Percentiles rank a stretch among this genome's conserved stretches.
These are phyloP conservation scores for Malus hybrid DNA, from an alignment of 331 rosid species.

Conservation along the genomic window DNA sequence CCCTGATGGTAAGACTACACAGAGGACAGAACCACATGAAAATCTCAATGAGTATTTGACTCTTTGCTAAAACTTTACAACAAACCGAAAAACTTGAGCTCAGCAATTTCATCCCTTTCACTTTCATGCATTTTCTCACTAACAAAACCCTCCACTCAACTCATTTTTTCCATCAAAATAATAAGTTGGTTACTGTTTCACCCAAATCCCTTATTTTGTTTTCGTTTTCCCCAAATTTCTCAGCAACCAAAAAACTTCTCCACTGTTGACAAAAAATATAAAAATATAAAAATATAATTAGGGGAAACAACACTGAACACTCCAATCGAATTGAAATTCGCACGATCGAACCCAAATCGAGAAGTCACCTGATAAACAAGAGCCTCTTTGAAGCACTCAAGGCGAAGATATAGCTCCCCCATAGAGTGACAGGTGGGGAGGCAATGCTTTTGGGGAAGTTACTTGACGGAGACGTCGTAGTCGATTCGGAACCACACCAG, in stretches of 20 bases:
- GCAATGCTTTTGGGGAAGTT: slow-evolving; percentile 51
- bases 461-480: slow-evolving; percentile 50
- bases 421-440: slow-evolving; percentile 84
- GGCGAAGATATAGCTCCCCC: slow-evolving; percentile 84
- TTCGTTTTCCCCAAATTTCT: background rate
- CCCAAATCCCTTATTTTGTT: background rate
- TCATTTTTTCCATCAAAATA: background rate
- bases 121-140: background rate
- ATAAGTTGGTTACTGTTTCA: background rate
- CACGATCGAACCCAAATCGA: background rate
- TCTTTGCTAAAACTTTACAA: background rate
- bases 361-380: slow-evolving; percentile 59
- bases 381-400: slow-evolving; percentile 51
- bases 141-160: background rate
- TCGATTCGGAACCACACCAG: slow-evolving; percentile 79
- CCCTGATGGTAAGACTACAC: background rate
- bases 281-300: background rate
- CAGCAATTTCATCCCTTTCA: background rate
- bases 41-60: background rate
- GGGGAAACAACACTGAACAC: background rate
- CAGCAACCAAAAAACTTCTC: background rate
- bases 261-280: background rate
- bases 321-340: background rate
- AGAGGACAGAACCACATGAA: background rate
- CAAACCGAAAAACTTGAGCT: background rate